Conservation (phyloP, 1,139 yeast genomes). For the Yamadazyma sp. region DNA sequence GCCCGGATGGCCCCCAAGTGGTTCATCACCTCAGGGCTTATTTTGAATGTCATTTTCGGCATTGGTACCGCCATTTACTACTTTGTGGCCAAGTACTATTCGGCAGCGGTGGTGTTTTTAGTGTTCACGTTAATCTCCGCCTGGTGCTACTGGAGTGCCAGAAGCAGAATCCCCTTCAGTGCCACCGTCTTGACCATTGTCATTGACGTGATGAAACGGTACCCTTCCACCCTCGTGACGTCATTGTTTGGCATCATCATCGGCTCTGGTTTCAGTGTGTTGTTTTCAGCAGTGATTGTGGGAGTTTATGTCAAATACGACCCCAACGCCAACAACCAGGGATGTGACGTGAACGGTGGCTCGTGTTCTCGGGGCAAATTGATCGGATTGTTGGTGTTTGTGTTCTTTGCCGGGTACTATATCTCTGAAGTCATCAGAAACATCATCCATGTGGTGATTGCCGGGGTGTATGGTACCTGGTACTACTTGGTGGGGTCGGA, state of each 20-base stretch:
- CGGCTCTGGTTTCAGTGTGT: conserved; percentile 62
- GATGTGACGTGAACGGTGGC: conserved; percentile 55
- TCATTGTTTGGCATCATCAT: conserved; percentile 66
- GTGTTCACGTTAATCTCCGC: conserved; percentile 65
- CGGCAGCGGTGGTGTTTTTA: conserved; percentile 77
- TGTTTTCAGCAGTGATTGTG: conserved; percentile 67
- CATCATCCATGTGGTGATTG: conserved; percentile 79
- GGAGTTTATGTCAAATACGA: conserved; percentile 76
- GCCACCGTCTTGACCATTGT: conserved; percentile 71
- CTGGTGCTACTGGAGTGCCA: conserved; percentile 71
- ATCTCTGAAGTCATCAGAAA: conserved; percentile 83
- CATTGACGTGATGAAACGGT: conserved; percentile 70
- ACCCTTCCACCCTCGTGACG: conserved; percentile 67
- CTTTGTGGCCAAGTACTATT: conserved; percentile 61
- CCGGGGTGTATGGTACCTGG: conserved; percentile 92
- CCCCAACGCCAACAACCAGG: conserved; percentile 36
- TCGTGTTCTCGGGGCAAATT: conserved; percentile 65
- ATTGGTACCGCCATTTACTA: conserved; percentile 76
- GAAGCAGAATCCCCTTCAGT: conserved; percentile 69
- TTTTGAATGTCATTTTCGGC: conserved; percentile 66
- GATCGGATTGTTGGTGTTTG: conserved; percentile 65
- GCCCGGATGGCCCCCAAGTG: conserved; percentile 65
- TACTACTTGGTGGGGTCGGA: conserved; percentile 76
- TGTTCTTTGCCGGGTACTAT: conserved; percentile 83
- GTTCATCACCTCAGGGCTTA: conserved; percentile 70